Conservation (phyloP, 140 eudicot species). For the Anethum foeniculum region DNA sequence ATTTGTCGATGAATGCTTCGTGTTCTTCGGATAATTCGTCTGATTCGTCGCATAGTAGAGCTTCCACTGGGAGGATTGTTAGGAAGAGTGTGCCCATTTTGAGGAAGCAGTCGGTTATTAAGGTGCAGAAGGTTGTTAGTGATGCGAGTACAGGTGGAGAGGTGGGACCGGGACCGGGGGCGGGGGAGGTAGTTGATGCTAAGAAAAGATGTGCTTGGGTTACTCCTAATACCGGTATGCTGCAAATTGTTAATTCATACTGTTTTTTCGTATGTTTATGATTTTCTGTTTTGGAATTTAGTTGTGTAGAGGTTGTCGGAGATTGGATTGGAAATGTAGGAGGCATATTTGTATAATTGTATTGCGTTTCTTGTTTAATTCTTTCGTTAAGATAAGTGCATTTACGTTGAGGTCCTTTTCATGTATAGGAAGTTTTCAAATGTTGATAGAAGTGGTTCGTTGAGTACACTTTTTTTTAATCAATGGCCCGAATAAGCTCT, state of each 20-base stretch:
- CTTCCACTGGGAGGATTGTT: slow-evolving; percentile 59
- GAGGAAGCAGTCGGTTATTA: slow-evolving; percentile 33
- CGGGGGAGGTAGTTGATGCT: slow-evolving; percentile 29
- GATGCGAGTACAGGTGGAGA: slow-evolving; percentile 5
- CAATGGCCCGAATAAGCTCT: background rate
- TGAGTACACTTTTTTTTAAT: too few relatives aligned
- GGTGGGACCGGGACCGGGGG: background rate
- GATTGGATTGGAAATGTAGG: background rate
- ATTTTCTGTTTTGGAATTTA: background rate
- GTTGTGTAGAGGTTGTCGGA: background rate
- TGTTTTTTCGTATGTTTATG: background rate
- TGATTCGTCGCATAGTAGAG: slow-evolving; percentile 78
- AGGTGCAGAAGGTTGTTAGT: slow-evolving; percentile 18
- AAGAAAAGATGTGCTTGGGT: slow-evolving; percentile 96
- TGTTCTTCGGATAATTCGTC: slow-evolving; percentile 90
- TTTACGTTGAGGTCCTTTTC: background rate
- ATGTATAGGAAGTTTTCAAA: background rate
- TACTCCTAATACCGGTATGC: slow-evolving; percentile 67
- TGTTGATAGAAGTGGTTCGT: background rate
- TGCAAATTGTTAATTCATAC: too few relatives aligned
- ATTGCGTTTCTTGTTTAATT: background rate
- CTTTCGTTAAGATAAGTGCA: background rate
- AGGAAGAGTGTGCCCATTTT: slow-evolving; percentile 31
- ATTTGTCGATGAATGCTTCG: slow-evolving; percentile 66
- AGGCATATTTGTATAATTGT: background rate